Evolutionary conservation across 1,284 basidiomycete genomes (phyloP).

Genomic region (Trichosporon faecale): DNA sequence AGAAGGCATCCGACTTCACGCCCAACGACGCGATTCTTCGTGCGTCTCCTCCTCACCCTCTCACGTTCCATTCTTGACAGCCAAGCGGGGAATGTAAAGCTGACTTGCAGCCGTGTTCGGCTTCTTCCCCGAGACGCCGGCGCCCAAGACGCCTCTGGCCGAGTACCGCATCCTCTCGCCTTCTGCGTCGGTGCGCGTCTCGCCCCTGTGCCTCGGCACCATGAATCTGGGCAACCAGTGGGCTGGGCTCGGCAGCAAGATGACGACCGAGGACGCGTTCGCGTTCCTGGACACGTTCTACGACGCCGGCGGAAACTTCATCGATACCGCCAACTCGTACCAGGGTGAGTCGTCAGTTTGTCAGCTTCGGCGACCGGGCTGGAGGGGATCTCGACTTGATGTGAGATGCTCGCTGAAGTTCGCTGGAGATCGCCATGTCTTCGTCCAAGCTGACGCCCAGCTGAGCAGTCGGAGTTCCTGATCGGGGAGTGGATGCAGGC

Average conservation of each 20-base stretch:
- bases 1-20: not conserved
- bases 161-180: conserved; percentile 33
- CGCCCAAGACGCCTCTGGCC: conserved; percentile 25
- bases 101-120: not conserved
- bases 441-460: not conserved
- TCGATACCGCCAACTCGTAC: conserved; percentile 51
- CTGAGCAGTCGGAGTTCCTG: conserved; percentile 47
- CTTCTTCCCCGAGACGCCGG: not conserved
- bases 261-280: conserved; percentile 29
- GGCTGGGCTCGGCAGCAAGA: not conserved
- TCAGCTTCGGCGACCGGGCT: not conserved
- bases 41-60: not conserved
- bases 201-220: conserved; percentile 56
- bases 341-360: conserved; percentile 25
- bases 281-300: conserved; percentile 48
- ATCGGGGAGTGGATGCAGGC: conserved; percentile 53
- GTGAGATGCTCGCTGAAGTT: too few species aligned
- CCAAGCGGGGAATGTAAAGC: not conserved
- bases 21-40: not conserved
- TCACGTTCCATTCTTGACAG: not conserved
- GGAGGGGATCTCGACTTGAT: too few species aligned
- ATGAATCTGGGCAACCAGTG: conserved; percentile 55
- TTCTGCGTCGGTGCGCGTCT: conserved; percentile 53
- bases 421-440: too few species aligned
- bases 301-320: conserved; percentile 47